phyloP scores from a whole-genome alignment of 2,329 filamentous ascomycete genomes.

The Penicillium sp. region DNA sequence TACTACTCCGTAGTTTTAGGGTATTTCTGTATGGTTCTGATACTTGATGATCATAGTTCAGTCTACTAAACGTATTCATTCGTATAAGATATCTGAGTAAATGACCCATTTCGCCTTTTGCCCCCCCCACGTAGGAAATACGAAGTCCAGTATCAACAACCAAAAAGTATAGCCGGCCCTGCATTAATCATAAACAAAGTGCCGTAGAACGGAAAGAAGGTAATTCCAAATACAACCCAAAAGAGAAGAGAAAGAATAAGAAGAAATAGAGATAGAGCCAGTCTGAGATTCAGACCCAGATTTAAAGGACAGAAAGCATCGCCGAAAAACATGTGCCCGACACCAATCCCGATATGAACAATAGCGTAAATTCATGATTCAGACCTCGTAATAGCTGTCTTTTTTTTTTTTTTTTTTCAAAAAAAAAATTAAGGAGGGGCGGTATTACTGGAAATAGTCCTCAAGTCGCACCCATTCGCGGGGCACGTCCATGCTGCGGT shows the following conservation, averaged over 20 bases:
- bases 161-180: background rate
- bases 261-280: background rate
- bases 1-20: background rate
- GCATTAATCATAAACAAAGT: constrained; percentile 1
- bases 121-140: background rate
- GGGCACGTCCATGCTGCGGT: constrained; percentile 64
- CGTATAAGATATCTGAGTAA: background rate
- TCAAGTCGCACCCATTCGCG: constrained; percentile 53
- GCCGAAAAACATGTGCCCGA: constrained; percentile 6
- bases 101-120: constrained; percentile 1
- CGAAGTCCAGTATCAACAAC: constrained; percentile 1
- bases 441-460: constrained; percentile 21
- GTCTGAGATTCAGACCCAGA: background rate
- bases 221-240: background rate
- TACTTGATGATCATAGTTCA: background rate
- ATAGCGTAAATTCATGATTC: constrained; percentile 26
- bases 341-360: constrained; percentile 12
- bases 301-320: constrained; percentile 2
- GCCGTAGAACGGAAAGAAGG: background rate
- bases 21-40: background rate
- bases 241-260: background rate
- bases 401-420: background rate
- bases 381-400: constrained; percentile 13
- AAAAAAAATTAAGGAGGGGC: background rate
- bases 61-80: background rate